These are phyloP conservation scores for Plectosphaerella cucumerina DNA, from an alignment of 2,329 filamentous ascomycete species.

Conservation along the genomic window DNA sequence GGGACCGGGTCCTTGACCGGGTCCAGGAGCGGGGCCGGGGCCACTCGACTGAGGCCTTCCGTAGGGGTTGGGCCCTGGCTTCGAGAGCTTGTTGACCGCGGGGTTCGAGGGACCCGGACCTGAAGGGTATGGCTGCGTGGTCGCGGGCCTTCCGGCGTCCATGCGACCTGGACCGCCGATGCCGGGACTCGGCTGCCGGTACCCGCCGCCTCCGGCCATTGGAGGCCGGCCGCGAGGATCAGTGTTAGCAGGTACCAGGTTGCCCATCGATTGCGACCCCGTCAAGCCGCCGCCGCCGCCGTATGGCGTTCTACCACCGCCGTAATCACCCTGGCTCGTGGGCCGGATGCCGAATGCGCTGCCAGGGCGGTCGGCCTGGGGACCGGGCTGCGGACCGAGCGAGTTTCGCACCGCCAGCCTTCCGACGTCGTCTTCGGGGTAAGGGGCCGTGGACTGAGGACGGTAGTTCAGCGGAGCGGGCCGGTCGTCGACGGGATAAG, in stretches of 20 bases:
- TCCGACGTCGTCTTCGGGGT: slow-evolving; percentile 48
- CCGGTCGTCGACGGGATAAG: slow-evolving; percentile 67
- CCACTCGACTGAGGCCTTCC: slow-evolving; percentile 4
- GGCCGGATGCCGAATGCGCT: slow-evolving; percentile 53
- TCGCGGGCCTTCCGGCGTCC: slow-evolving; percentile 19
- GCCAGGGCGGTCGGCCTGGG: slow-evolving; percentile 42
- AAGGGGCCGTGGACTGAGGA: slow-evolving; percentile 44
- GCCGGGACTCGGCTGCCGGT: slow-evolving; percentile 36
- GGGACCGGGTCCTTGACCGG: not conserved
- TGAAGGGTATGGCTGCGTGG: slow-evolving; percentile 18
- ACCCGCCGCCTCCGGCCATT: slow-evolving; percentile 27
- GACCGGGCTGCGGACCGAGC: slow-evolving; percentile 40
- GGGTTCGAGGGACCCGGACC: slow-evolving; percentile 20
- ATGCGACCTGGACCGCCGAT: slow-evolving; percentile 15
- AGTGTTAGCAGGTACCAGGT: slow-evolving; percentile 37
- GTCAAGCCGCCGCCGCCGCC: slow-evolving; percentile 23
- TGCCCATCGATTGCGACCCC: slow-evolving; percentile 39
- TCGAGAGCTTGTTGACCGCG: slow-evolving; percentile 32
- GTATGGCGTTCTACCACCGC: slow-evolving; percentile 6
- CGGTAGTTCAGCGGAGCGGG: slow-evolving; percentile 45
- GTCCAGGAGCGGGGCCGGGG: not conserved
- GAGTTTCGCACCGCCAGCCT: slow-evolving; percentile 45
- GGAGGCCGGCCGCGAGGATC: slow-evolving; percentile 40
- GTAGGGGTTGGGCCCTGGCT: slow-evolving; percentile 23
- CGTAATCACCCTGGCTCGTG: slow-evolving; percentile 23